These are phyloP conservation scores for Quercus lobata DNA, from an alignment of 331 rosid species.

Conservation along the genomic window DNA sequence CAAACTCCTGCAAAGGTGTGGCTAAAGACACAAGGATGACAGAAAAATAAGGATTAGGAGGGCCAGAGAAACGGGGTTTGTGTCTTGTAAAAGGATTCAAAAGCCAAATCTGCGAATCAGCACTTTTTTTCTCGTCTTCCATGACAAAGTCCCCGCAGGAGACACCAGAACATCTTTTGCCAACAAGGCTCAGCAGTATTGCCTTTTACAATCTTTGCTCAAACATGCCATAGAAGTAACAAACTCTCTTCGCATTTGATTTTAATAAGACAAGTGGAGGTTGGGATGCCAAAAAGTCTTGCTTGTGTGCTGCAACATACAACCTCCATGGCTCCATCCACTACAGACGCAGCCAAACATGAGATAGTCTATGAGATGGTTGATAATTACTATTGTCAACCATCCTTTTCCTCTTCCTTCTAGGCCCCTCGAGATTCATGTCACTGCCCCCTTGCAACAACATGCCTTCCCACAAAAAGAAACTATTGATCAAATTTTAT, in stretches of 20 bases:
- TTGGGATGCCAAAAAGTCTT: background rate
- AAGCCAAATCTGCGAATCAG: background rate
- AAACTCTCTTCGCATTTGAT: background rate
- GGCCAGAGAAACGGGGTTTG: background rate
- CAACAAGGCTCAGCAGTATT: background rate
- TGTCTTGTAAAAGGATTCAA: background rate
- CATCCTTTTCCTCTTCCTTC: background rate
- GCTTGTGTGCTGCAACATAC: background rate
- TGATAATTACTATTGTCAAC: too few species aligned
- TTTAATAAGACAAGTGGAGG: background rate
- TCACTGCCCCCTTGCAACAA: background rate
- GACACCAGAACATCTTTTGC: background rate
- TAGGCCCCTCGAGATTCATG: background rate
- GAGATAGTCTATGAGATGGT: background rate
- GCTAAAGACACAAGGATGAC: background rate
- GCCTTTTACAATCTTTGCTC: background rate
- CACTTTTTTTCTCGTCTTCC: background rate
- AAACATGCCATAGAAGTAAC: background rate
- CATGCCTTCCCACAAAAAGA: too few species aligned
- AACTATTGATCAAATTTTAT: too few species aligned
- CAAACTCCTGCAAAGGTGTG: background rate
- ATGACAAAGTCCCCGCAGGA: background rate
- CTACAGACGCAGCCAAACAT: background rate
- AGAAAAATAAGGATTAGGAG: background rate
- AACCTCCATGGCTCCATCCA: background rate